phyloP scores from a whole-genome alignment of 805 yeast genomes.

The Lipomyces sp. region DNA sequence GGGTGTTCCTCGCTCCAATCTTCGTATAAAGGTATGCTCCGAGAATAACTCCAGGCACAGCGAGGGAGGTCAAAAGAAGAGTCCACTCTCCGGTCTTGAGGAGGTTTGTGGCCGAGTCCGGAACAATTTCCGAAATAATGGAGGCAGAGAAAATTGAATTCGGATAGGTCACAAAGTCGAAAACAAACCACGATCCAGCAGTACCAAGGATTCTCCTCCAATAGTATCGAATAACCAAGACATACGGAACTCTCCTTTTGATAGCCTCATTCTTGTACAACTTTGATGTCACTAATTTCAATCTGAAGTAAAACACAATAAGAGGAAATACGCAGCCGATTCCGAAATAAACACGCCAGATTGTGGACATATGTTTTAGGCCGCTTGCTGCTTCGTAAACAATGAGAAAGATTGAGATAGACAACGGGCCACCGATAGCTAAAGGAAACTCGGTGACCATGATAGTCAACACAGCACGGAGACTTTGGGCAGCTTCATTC shows the following conservation, averaged over 20 bases:
- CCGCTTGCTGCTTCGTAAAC: slow-evolving; percentile 61
- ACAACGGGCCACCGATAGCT: slow-evolving; percentile 76
- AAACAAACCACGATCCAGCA: slow-evolving; percentile 76
- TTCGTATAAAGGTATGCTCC: slow-evolving; percentile 69
- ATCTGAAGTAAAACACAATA: slow-evolving; percentile 70
- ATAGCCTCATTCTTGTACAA: slow-evolving; percentile 68
- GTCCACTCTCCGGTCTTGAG: slow-evolving; percentile 54
- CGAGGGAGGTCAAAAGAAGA: slow-evolving; percentile 61
- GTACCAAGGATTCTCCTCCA: slow-evolving; percentile 72
- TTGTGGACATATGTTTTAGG: slow-evolving; percentile 46
- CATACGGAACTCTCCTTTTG: slow-evolving; percentile 59
- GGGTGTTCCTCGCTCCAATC: slow-evolving; percentile 71
- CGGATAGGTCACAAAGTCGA: slow-evolving; percentile 80
- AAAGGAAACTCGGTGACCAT: slow-evolving; percentile 74
- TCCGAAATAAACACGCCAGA: slow-evolving; percentile 70
- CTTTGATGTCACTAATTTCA: slow-evolving; percentile 66
- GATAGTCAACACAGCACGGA: slow-evolving; percentile 67
- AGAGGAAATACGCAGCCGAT: slow-evolving; percentile 71
- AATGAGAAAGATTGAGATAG: slow-evolving; percentile 66
- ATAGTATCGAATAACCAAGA: slow-evolving; percentile 63
- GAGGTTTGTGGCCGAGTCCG: slow-evolving; percentile 53
- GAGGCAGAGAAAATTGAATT: slow-evolving; percentile 70
- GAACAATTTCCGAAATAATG: slow-evolving; percentile 60
- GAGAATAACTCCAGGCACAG: slow-evolving; percentile 71
- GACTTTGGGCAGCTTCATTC: slow-evolving; percentile 59